Evolutionary conservation across 192 early-diverging fungal species (phyloP).

Genomic region (Backusella mclennaniae): DNA sequence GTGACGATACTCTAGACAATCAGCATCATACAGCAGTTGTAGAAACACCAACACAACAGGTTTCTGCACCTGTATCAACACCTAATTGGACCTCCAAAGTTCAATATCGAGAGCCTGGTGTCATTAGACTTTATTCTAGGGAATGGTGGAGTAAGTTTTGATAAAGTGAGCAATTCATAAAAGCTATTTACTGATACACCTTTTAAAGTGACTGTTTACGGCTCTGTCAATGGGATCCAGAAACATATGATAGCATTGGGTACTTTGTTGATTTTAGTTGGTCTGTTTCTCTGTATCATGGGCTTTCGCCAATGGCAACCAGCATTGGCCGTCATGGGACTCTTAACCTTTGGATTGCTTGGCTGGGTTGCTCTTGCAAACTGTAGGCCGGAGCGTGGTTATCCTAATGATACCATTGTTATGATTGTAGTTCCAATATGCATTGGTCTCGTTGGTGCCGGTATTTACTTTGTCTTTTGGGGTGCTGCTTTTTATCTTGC

Average conservation of each 20-base stretch:
- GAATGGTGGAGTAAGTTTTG: neutral
- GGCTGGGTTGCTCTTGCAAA: slow-evolving; percentile 13
- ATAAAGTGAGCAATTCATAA: neutral
- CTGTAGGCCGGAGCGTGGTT: slow-evolving; percentile 7
- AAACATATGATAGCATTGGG: neutral
- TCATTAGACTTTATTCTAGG: neutral
- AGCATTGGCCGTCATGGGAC: neutral
- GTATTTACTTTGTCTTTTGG: slow-evolving; percentile 7
- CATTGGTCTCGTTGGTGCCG: slow-evolving; percentile 8
- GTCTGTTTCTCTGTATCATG: neutral
- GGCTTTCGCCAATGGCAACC: neutral
- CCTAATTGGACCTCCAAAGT: neutral
- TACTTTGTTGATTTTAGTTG: neutral
- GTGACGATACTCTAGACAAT: neutral
- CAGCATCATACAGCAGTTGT: neutral
- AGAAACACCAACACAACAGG: neutral
- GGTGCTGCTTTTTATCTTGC: slow-evolving; percentile 5
- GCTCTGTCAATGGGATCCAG: neutral
- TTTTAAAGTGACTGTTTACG: neutral
- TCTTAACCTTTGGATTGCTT: neutral
- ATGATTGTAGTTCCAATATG: slow-evolving; percentile 1
- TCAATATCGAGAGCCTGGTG: neutral
- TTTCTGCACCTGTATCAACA: neutral
- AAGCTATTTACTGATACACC: neutral
- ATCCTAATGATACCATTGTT: neutral